A percentile compares a stretch with the other conserved stretches of the same genome.
phyloP scores from a whole-genome alignment of 345 rosid species.

The Dovyalis caffra region DNA sequence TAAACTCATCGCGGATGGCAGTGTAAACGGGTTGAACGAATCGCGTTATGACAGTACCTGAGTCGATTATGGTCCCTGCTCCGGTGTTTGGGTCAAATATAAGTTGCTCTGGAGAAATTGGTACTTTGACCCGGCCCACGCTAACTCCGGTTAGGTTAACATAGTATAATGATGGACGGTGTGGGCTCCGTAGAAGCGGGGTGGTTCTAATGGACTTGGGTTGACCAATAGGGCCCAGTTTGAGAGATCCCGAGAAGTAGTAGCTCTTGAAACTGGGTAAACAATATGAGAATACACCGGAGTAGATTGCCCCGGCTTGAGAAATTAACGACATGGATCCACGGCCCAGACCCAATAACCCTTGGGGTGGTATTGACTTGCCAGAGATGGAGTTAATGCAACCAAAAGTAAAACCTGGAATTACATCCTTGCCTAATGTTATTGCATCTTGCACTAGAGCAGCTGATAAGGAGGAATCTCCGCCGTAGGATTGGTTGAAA shows the following conservation, averaged over 20 bases:
- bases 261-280: slow-evolving; percentile 79
- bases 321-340: slow-evolving; percentile 71
- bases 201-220: slow-evolving; percentile 62
- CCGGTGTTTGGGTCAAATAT: slow-evolving; percentile 63
- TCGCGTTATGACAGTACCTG: slow-evolving; percentile 88
- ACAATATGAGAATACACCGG: slow-evolving; percentile 76
- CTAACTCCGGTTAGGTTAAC: slow-evolving; percentile 81
- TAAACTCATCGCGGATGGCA: slow-evolving; percentile 67
- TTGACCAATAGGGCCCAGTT: slow-evolving; percentile 68
- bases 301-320: slow-evolving; percentile 60
- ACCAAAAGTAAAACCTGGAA: slow-evolving; percentile 62
- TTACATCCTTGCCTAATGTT: slow-evolving; percentile 39
- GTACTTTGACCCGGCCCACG: slow-evolving; percentile 54
- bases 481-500: slow-evolving; percentile 85
- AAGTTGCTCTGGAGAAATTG: slow-evolving; percentile 40
- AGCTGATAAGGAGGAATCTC: slow-evolving; percentile 73
- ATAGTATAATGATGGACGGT: slow-evolving; percentile 79
- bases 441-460: slow-evolving; percentile 60
- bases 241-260: slow-evolving; percentile 82
- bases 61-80: slow-evolving; percentile 78
- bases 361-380: slow-evolving; percentile 70
- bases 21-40: slow-evolving; percentile 56
- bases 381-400: slow-evolving; percentile 59
- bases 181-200: slow-evolving; percentile 65
- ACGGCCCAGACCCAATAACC: slow-evolving; percentile 80